These are phyloP conservation scores for Syzygium malaccense DNA, from an alignment of 441 rosid species.

Conservation along the genomic window DNA sequence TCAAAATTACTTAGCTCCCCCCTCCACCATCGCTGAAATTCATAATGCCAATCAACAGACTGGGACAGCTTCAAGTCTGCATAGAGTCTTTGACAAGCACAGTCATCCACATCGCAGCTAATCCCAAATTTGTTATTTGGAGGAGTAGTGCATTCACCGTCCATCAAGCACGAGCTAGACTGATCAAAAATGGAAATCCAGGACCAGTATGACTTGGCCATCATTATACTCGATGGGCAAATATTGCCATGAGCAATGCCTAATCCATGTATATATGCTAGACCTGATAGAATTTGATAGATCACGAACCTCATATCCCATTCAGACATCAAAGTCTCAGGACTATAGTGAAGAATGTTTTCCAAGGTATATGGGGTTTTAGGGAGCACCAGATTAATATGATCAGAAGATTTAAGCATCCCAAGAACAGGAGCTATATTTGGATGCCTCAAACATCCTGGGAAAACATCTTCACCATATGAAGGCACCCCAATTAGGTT, in stretches of 20 bases:
- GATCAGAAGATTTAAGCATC: constrained; percentile 37
- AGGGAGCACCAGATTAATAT: constrained; percentile 57
- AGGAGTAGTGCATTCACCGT: constrained; percentile 3
- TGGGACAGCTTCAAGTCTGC: constrained; percentile 57
- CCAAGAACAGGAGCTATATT: constrained; percentile 72
- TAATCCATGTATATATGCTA: constrained; percentile 63
- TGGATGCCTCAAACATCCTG: constrained; percentile 78
- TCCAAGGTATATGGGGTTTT: constrained; percentile 73
- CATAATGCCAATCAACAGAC: constrained; percentile 55
- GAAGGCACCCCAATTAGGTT: constrained; percentile 61
- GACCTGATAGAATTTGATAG: constrained; percentile 77
- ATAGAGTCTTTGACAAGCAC: constrained; percentile 49
- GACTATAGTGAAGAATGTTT: constrained; percentile 68
- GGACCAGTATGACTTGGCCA: constrained; percentile 66
- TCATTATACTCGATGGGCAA: constrained; percentile 63
- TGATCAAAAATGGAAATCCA: constrained; percentile 51
- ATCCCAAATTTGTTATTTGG: constrained; percentile 18
- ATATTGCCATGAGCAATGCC: constrained; percentile 64
- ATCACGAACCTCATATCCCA: constrained; percentile 64
- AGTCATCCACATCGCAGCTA: constrained; percentile 36
- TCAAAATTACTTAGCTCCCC: constrained; percentile 92
- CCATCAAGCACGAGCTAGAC: constrained; percentile 19
- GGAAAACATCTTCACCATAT: constrained; percentile 34
- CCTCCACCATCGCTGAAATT: constrained; percentile 78
- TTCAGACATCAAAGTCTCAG: constrained; percentile 56